Evolutionary conservation across 129 eudicot genomes (phyloP).

Genomic region (Flaveria robusta): DNA sequence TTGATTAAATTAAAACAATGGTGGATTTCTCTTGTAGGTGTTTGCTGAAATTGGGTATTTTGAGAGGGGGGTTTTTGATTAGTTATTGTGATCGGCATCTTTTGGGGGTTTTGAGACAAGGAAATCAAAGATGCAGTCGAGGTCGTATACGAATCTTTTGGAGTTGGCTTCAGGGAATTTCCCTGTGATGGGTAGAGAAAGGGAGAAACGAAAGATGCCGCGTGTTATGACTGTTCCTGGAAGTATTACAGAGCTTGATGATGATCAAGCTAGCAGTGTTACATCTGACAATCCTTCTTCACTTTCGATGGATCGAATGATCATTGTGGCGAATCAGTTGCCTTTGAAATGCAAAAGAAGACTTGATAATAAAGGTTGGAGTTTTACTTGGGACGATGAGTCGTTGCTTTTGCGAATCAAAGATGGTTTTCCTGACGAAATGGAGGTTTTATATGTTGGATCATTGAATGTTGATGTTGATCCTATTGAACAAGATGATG

Average conservation of each 20-base stretch:
- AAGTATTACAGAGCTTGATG: slow-evolving; percentile 63
- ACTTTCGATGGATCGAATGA: slow-evolving; percentile 59
- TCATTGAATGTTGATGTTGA: slow-evolving; percentile 67
- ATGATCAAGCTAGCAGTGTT: slow-evolving; percentile 65
- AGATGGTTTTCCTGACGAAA: slow-evolving; percentile 75
- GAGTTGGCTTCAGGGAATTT: slow-evolving; percentile 76
- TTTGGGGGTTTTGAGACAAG: slow-evolving; percentile 6
- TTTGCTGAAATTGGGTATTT: slow-evolving; percentile 18
- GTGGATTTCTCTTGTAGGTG: slow-evolving; percentile 31
- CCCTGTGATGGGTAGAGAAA: slow-evolving; percentile 59
- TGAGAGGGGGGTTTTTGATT: background rate
- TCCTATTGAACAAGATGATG: slow-evolving; percentile 73
- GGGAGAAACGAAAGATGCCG: slow-evolving; percentile 50
- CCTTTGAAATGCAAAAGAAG: slow-evolving; percentile 67
- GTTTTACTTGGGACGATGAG: slow-evolving; percentile 69
- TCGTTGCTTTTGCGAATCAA: slow-evolving; percentile 57
- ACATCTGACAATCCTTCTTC: slow-evolving; percentile 69
- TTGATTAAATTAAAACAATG: background rate
- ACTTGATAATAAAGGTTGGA: slow-evolving; percentile 69
- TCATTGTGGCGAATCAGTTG: slow-evolving; percentile 67
- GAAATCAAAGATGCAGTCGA: slow-evolving; percentile 57
- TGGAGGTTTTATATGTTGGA: slow-evolving; percentile 78
- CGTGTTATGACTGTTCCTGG: slow-evolving; percentile 79
- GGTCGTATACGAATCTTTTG: slow-evolving; percentile 71
- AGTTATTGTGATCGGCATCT: background rate